Base-by-base conservation (phyloP, 352 stramenopile species). In the Pythium grandisporangium region DNA sequence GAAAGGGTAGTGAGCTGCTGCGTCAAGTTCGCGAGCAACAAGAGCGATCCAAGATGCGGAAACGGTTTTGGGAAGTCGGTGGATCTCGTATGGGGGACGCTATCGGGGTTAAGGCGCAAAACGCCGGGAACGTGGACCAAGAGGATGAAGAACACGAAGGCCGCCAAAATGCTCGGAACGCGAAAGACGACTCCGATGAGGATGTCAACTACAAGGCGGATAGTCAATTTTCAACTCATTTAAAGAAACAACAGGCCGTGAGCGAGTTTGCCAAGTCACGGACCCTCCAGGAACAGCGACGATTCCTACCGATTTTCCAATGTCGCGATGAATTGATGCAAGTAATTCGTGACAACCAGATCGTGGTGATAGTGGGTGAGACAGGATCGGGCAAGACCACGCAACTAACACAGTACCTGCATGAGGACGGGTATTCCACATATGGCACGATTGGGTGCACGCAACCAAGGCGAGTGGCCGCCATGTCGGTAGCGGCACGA, bases 41-140 rank as follows among this genome's bases (percentile, higher is more conserved):
- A 5, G 79, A 92, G 36, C 61, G 65, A 0, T 84, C 80, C 38
- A 96, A 97, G 45, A 98, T 99, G 91, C 76, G 95, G 33, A 92
- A 99, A 68, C 81, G 96, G 17, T 99, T 99, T 66, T 99, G 96
- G 97, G 96, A 99, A 54, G 51, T 99, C 6, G 96, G 95, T 6
- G 96, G 96, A 3, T 97, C 84, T 20, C 79, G 90, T 25, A 99
- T 99, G 95, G 96, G 96, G 17, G 68, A 99, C 37, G 89, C 87
- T 0, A 98, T 99, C 37, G 93, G 95, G 11, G 66, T 98, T 0
- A 81, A 91, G 42, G 65, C 61, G 4, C 60, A 65, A 5, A 64
- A 67, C 6, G 58, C 66, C n/a, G n/a, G n/a, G n/a, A n/a, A n/a
- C n/a, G 64, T 70, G 20, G 70, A 76, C 40, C 66, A 76, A 30